phyloP scores from a whole-genome alignment of 345 rosid genomes.

The Punica granatum region DNA sequence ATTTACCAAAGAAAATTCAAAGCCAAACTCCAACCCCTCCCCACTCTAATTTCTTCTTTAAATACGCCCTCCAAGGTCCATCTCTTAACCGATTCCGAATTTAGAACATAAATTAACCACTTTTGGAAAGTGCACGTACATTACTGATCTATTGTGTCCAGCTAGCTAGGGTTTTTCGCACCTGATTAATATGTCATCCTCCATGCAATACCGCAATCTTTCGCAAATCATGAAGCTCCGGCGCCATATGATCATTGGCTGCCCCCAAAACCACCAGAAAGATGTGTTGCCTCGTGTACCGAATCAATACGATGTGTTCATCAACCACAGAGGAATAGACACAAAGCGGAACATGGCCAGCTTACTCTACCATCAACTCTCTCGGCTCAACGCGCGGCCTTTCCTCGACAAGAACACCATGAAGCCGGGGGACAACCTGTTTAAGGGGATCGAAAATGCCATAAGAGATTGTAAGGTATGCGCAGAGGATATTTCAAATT shows the following conservation, averaged over 20 bases:
- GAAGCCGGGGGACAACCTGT: constrained; percentile 70
- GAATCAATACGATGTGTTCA: constrained; percentile 48
- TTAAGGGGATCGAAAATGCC: constrained; percentile 40
- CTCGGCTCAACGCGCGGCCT: constrained; percentile 29
- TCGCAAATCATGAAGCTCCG: not conserved
- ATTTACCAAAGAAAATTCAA: too few relatives aligned
- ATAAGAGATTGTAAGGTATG: constrained; percentile 32
- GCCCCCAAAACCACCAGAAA: constrained; percentile 4
- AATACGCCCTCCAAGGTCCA: not conserved
- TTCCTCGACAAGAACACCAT: constrained; percentile 72
- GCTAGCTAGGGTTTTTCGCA: not conserved
- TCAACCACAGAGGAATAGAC: constrained; percentile 70
- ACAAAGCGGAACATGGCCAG: constrained; percentile 69
- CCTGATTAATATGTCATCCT: too few relatives aligned
- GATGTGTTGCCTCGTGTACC: not conserved
- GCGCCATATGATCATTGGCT: not conserved
- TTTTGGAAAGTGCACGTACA: too few relatives aligned
- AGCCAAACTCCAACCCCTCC: too few relatives aligned
- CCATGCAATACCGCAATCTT: not conserved
- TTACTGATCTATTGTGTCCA: too few relatives aligned
- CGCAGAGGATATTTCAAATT: not conserved
- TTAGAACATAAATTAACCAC: too few relatives aligned
- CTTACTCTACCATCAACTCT: constrained; percentile 47
- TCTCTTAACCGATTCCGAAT: not conserved
- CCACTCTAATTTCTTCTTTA: too few relatives aligned